phyloP scores from a whole-genome alignment of 257 asterid species.

The Agastache rugosa region DNA sequence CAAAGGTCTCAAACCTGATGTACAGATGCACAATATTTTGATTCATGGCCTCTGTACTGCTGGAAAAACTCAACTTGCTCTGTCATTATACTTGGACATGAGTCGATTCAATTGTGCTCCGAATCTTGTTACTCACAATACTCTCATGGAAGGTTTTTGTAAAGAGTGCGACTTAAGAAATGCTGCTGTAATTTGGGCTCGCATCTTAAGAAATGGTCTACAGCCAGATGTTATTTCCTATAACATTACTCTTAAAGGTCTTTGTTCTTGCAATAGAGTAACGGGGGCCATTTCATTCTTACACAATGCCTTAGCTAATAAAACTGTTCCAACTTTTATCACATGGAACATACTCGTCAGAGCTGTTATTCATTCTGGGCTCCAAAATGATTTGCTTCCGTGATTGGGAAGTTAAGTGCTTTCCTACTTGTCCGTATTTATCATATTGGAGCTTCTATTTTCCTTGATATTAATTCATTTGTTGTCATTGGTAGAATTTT shows the following conservation, averaged over 20 bases:
- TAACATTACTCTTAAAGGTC: conserved; percentile 87
- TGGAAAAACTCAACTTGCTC: conserved; percentile 60
- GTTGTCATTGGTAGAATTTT: conserved; percentile 11
- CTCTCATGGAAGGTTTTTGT: conserved; percentile 93
- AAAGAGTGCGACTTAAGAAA: conserved; percentile 65
- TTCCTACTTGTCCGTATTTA: conserved; percentile 23
- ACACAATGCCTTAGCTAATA: conserved; percentile 63
- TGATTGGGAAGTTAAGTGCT: conserved; percentile 42
- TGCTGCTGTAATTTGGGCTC: conserved; percentile 82
- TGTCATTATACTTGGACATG: conserved; percentile 73
- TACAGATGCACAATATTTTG: conserved; percentile 84
- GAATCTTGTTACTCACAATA: conserved; percentile 79
- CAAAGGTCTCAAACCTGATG: conserved; percentile 77
- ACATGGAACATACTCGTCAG: conserved; percentile 96
- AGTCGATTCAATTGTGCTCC: conserved; percentile 59
- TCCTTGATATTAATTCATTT: conserved; percentile 22
- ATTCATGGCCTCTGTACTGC: conserved; percentile 90
- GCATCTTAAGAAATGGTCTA: conserved; percentile 68
- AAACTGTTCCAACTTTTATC: conserved; percentile 66
- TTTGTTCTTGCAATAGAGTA: conserved; percentile 76
- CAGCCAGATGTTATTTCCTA: conserved; percentile 85
- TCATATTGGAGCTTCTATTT: neutral
- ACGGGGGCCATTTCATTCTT: conserved; percentile 63
- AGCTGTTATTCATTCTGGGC: conserved; percentile 61
- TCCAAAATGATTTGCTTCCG: conserved; percentile 34